These are phyloP conservation scores for Dryas octopetala DNA, from an alignment of 306 rosid species.

Conservation along the genomic window DNA sequence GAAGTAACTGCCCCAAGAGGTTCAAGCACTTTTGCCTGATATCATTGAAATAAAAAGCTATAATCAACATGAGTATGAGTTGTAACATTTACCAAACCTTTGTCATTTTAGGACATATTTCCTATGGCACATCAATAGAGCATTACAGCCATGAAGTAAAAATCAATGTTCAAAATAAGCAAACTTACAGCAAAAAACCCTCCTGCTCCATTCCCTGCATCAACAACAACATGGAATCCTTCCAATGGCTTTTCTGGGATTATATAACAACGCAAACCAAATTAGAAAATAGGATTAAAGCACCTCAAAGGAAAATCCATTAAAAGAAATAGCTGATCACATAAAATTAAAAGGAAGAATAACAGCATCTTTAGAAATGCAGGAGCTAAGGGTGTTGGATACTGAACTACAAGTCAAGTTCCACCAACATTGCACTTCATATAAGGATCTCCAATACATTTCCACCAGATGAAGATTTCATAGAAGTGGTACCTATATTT, in stretches of 20 bases:
- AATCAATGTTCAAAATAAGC: background rate
- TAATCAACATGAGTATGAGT: constrained; percentile 10
- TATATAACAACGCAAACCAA: constrained; percentile 23
- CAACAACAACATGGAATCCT: constrained; percentile 93
- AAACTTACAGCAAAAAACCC: constrained; percentile 80
- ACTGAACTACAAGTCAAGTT: constrained; percentile 3
- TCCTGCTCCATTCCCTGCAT: constrained; percentile 98
- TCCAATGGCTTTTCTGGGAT: constrained; percentile 81
- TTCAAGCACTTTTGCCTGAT: constrained; percentile 89
- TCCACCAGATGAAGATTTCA: constrained; percentile 26
- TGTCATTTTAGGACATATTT: background rate
- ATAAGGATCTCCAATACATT: constrained; percentile 21
- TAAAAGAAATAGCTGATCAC: constrained; percentile 1
- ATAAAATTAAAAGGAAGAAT: constrained; percentile 8
- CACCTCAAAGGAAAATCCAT: constrained; percentile 5
- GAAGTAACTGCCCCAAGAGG: constrained; percentile 87
- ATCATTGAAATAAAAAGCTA: background rate
- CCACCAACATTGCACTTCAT: constrained; percentile 18
- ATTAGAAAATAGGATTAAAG: constrained; percentile 21
- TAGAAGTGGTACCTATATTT: constrained; percentile 58
- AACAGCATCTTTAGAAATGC: background rate
- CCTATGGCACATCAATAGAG: background rate
- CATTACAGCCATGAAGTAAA: constrained; percentile 1
- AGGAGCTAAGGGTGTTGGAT: background rate
- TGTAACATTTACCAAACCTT: constrained; percentile 4